Percentiles rank a stretch among this genome's conserved stretches.
phyloP scores from a whole-genome alignment of 768 basidiomycete genomes.

The Boletellus emodensis region DNA sequence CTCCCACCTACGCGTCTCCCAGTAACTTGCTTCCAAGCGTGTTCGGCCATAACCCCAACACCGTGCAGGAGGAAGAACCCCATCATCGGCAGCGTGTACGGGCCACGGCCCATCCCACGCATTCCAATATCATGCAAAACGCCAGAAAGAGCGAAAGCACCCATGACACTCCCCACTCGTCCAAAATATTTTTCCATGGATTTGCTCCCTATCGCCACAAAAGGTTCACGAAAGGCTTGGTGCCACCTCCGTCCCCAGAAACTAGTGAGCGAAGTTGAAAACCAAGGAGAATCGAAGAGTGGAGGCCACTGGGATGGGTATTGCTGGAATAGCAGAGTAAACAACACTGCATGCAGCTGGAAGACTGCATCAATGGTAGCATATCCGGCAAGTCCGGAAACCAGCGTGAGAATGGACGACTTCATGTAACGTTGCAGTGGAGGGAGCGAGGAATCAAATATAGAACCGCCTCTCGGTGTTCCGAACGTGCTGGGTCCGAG shows the following conservation, averaged over 20 bases:
- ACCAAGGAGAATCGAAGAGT: conserved; percentile 55
- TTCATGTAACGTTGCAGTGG: conserved; percentile 35
- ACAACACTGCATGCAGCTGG: conserved; percentile 39
- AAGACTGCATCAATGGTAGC: conserved; percentile 42
- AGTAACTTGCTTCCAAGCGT: conserved; percentile 39
- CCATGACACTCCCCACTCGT: conserved; percentile 46
- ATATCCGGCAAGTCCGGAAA: conserved; percentile 45
- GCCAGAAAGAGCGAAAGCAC: conserved; percentile 57
- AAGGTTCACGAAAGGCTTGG: conserved; percentile 57
- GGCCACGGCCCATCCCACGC: conserved; percentile 55
- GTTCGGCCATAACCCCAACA: conserved; percentile 49
- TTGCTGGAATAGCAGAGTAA: conserved; percentile 45
- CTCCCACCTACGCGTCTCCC: conserved; percentile 47
- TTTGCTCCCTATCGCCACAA: conserved; percentile 48
- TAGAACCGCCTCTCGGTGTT: conserved; percentile 30
- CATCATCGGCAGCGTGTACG: conserved; percentile 38
- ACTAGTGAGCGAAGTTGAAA: conserved; percentile 51
- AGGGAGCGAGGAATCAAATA: conserved; percentile 35
- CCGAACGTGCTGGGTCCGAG: conserved; percentile 42
- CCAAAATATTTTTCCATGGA: conserved; percentile 45
- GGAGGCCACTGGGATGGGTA: conserved; percentile 59
- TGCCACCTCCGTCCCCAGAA: conserved; percentile 71
- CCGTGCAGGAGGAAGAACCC: conserved; percentile 60
- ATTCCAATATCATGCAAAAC: conserved; percentile 55
- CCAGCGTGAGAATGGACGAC: conserved; percentile 41